Conservation (phyloP, 192 early-diverging fungal species). For the Coemansia sp. region DNA sequence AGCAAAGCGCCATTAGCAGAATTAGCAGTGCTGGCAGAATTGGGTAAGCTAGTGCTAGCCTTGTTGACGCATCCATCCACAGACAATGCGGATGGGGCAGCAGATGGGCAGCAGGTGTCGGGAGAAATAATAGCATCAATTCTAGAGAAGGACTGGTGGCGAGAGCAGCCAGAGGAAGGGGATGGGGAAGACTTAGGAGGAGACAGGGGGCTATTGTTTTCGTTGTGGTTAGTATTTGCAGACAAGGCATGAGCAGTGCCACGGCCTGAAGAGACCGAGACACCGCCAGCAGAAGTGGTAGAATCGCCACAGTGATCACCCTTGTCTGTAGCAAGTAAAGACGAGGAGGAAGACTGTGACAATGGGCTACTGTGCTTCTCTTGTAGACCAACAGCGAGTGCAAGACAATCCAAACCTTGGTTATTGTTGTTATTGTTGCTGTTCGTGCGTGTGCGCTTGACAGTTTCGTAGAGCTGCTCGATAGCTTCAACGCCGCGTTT, state of each 20-base stretch:
- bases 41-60: not conserved
- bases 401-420: slow-evolving; percentile 60
- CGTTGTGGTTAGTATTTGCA: slow-evolving; percentile 10
- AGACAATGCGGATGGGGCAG: not conserved
- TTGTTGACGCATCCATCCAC: not conserved
- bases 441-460: slow-evolving; percentile 48
- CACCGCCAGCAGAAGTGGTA: not conserved
- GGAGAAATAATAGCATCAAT: slow-evolving; percentile 1
- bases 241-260: slow-evolving; percentile 4
- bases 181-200: slow-evolving; percentile 10
- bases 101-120: not conserved
- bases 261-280: not conserved
- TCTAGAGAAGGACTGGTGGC: slow-evolving; percentile 7
- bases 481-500: slow-evolving; percentile 53
- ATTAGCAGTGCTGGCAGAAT: not conserved
- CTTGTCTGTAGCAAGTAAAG: not conserved
- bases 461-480: slow-evolving; percentile 52
- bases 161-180: not conserved
- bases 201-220: slow-evolving; percentile 8
- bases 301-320: slow-evolving; percentile 4
- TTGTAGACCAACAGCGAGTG: slow-evolving; percentile 53
- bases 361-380: slow-evolving; percentile 43
- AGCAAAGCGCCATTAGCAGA: not conserved
- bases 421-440: slow-evolving; percentile 24
- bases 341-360: slow-evolving; percentile 18